Conservation (phyloP, 2,329 filamentous ascomycete genomes). For the Colletotrichum sp. region DNA sequence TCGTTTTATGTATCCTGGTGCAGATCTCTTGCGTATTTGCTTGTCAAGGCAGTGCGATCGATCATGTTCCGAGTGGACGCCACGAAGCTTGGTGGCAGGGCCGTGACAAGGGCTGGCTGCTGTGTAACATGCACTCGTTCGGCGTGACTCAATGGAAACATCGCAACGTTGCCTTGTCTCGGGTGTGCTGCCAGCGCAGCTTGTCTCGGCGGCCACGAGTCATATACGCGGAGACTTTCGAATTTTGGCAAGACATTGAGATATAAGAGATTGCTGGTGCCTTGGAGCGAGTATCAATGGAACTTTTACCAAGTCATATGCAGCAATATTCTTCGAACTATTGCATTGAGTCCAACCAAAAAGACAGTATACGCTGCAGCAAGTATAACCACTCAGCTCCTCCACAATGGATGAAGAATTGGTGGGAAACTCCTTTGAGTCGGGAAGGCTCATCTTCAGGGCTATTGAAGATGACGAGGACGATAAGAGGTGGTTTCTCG, state of each 20-base stretch:
- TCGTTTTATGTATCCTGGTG: background rate
- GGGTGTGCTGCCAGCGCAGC: background rate
- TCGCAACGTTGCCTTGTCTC: background rate
- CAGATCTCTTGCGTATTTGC: background rate
- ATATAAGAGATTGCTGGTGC: background rate
- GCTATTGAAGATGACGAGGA: background rate
- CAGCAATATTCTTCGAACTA: background rate
- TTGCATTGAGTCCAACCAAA: background rate
- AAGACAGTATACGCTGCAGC: background rate
- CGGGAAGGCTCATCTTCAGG: background rate
- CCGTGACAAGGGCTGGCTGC: background rate
- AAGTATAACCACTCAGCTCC: background rate
- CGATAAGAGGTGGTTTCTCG: background rate
- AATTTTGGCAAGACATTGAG: background rate
- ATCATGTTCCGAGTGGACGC: background rate
- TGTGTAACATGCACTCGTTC: background rate
- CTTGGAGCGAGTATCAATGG: background rate
- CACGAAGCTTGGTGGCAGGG: background rate
- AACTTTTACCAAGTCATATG: background rate
- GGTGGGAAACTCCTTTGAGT: background rate
- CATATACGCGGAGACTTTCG: fast-evolving
- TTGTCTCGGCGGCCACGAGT: background rate
- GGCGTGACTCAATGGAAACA: background rate
- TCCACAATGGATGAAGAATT: background rate
- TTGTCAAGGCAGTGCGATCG: background rate